Base-by-base conservation (phyloP, 495 filamentous ascomycete species). In the Penicillium cataractarum region DNA sequence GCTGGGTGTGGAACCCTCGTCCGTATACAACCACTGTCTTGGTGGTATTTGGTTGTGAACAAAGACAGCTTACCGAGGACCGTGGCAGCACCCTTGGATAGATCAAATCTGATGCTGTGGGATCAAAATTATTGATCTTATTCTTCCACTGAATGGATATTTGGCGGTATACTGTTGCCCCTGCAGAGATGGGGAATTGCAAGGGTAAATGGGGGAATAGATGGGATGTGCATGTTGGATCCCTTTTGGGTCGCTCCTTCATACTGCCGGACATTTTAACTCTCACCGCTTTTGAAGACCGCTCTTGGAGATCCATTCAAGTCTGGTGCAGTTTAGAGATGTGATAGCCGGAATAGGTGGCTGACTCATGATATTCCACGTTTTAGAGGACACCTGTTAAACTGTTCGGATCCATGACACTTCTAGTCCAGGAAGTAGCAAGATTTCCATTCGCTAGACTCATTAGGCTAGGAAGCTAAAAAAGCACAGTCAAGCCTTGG, bases 141-240 rank as follows among this genome's bases (percentile, higher is more conserved):
- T 0, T 6, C 51, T 54, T 26, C 24, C 24, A 24, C n/a, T 5
- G n/a, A 22, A 13, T 17, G 6, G n/a, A n/a, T 35, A 26, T 33
- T 8, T 21, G 53, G 33, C 21, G 6, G 53, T 56, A 56, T 42
- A 40, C 32, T 51, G 32, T n/a, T n/a, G 33, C 26, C 42, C 12
- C 22, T 35, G 21, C 27, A 46, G 44, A 22, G 17, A 62, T 10
- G 22, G 3, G 17, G 56, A 32, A 39, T 39, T 26, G 42, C 48
- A 37, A 59, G 56, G 42, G 59, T 60, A 29, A 55, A 55, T 63
- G 59, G 60, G 46, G 63, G 46, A 61, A 56, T 64, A 24, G 57
- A 62, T 69, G 32, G n/a, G 61, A 71, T 69, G 66, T 49, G 58
- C 66, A 63, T 65, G 69, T 60, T 64, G 67, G 67, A 67, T 71